A percentile compares a stretch with the other conserved stretches of the same genome.
These are phyloP conservation scores for Xylogone sp. DNA, from an alignment of 2,329 filamentous ascomycete species.

Conservation along the genomic window DNA sequence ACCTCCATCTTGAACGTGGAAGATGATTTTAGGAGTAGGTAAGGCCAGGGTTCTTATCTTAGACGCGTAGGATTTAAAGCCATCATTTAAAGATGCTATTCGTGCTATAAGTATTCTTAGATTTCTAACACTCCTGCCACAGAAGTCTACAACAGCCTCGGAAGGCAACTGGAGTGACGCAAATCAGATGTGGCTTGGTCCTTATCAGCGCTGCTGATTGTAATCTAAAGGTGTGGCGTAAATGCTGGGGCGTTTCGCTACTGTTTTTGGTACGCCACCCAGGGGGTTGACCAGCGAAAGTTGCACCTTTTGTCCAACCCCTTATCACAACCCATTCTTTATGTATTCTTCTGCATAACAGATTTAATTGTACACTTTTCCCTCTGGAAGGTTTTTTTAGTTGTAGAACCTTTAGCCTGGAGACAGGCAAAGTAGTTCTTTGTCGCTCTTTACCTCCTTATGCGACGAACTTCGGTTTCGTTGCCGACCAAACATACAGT, in stretches of 20 bases:
- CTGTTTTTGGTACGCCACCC: neutral
- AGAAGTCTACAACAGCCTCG: neutral
- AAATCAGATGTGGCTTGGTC: neutral
- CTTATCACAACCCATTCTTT: neutral
- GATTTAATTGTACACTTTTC: neutral
- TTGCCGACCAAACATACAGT: slow-evolving; percentile 55
- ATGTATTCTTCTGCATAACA: neutral
- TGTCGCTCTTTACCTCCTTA: slow-evolving; percentile 29
- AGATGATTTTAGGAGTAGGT: neutral
- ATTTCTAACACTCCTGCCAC: too few species aligned
- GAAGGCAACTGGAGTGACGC: slow-evolving; percentile 1
- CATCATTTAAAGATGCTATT: neutral
- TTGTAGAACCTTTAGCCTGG: slow-evolving; percentile 1
- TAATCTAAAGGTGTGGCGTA: neutral
- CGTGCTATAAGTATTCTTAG: neutral
- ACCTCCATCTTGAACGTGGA: slow-evolving; percentile 59
- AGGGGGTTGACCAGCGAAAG: neutral
- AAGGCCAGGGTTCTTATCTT: neutral
- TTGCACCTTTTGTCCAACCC: neutral
- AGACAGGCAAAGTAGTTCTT: neutral
- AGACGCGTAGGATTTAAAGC: neutral
- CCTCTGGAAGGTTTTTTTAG: neutral
- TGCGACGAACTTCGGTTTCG: slow-evolving; percentile 65
- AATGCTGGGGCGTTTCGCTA: neutral
- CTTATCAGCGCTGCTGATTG: neutral